Conservation (phyloP, 108 stramenopile species). For the Nitzschia palea region DNA sequence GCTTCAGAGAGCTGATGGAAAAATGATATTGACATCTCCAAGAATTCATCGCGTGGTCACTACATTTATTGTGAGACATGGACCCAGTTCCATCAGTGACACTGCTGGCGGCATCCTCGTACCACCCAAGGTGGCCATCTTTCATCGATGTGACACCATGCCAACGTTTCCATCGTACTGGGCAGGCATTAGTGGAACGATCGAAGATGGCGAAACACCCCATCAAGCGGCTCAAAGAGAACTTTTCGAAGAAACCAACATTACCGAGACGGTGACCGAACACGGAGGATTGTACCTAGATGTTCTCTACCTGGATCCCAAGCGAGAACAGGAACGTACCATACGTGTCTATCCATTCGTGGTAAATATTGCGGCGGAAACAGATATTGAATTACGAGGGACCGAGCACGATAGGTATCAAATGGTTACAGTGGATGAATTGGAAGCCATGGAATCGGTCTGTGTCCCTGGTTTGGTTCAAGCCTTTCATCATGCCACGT, state of each 20-base stretch:
- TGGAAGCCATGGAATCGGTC: conserved; percentile 27
- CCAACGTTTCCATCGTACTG: conserved; percentile 48
- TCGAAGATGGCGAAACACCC: conserved; percentile 48
- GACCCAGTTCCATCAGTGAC: neutral
- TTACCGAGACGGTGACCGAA: conserved; percentile 15
- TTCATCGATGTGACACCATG: conserved; percentile 43
- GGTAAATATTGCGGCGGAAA: conserved; percentile 19
- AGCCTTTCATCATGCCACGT: conserved; percentile 62
- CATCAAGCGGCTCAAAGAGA: conserved; percentile 45
- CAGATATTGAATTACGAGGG: conserved; percentile 30
- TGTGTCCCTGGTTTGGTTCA: conserved; percentile 39
- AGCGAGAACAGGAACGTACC: conserved; percentile 31
- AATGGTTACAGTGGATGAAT: conserved; percentile 40
- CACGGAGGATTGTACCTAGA: conserved; percentile 45
- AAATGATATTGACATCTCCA: no score
- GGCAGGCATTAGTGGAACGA: conserved; percentile 47
- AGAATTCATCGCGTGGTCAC: conserved; percentile 13
- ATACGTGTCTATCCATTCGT: conserved; percentile 61
- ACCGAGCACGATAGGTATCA: conserved; percentile 54
- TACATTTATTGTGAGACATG: neutral
- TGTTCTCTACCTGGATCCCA: conserved; percentile 17
- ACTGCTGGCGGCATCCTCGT: neutral
- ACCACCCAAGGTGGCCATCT: conserved; percentile 14
- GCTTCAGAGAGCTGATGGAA: no score
- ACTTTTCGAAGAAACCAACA: conserved; percentile 51